A percentile compares a stretch with the other conserved stretches of the same genome.
Conservation (phyloP, 306 rosid species). For the Cucurbita ficifolia region DNA sequence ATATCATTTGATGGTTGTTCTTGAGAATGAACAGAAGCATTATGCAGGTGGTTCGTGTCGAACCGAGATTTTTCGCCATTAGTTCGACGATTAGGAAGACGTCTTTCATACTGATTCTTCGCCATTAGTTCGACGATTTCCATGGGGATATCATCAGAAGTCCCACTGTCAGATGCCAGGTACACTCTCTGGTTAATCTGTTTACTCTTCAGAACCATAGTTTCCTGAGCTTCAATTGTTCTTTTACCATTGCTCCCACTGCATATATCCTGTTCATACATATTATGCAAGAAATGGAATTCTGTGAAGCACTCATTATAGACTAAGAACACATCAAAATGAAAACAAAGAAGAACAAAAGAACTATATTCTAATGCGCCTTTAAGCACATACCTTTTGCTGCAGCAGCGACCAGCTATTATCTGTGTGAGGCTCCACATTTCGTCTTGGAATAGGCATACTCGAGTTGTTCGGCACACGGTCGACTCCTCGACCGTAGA, state of each 20-base stretch:
- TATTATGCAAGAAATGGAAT: background rate
- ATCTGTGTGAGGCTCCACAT: constrained; percentile 17
- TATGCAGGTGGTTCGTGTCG: constrained; percentile 16
- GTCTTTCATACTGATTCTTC: constrained; percentile 68
- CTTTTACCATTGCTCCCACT: constrained; percentile 27
- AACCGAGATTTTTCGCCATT: constrained; percentile 48
- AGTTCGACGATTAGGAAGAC: constrained; percentile 71
- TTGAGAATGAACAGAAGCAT: constrained; percentile 37
- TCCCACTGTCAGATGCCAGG: constrained; percentile 36
- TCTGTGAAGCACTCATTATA: background rate
- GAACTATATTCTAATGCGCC: background rate
- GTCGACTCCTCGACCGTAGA: constrained; percentile 11
- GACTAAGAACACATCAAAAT: background rate
- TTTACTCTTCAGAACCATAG: constrained; percentile 20
- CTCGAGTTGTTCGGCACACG: constrained; percentile 24
- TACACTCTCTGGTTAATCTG: constrained; percentile 27
- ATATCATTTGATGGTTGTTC: constrained; percentile 38
- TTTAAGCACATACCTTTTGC: constrained; percentile 18
- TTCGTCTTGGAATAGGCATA: constrained; percentile 20
- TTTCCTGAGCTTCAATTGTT: constrained; percentile 28
- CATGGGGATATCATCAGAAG: constrained; percentile 75
- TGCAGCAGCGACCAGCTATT: constrained; percentile 20
- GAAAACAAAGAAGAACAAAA: background rate
- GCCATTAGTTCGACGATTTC: constrained; percentile 95
- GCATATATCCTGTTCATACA: constrained; percentile 37